Evolutionary conservation across 108 stramenopile species (phyloP), one percentile per base, ranked within the genome.

Genomic region (Chaetoceros tenuissimus): DNA sequence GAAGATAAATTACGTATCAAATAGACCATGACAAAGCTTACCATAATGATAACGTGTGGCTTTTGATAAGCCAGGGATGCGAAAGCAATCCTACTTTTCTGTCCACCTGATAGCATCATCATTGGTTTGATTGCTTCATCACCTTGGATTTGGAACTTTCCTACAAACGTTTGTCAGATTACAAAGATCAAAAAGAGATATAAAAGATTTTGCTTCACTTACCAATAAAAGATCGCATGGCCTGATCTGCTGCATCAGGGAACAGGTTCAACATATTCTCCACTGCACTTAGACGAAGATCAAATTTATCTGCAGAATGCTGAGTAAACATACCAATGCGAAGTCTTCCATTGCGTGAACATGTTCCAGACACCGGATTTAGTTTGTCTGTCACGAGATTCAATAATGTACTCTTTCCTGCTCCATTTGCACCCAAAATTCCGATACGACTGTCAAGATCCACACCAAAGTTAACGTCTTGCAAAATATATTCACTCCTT

Each of bases 21-120:
- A 44, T 1, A 77, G 22, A 16, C n/a, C n/a, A n/a, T n/a, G n/a
- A n/a, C n/a, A n/a, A n/a, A n/a, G n/a, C n/a, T n/a, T n/a, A n/a
- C 96, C 76, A 96, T 80, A n/a, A 99, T 72, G 48, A 99, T 70
- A 3, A 99, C 76, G 66, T 99, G 98, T 5, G 98, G 97, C 44
- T 77, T 79, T 43, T 80, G 68, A 63, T 85, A 97, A n/a, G 96
- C 86, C 50, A 99, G 68, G 3, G 87, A 77, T 7, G 97, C 96
- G 68, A 99, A 98, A 19, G 96, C 94, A 22, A 99, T 96, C 16
- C 98, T 69, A 40, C 78, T 83, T 73, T 97, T 97, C 63, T 97
- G 96, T 5, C 98, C 98, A 40, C 98, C 98, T 28, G 83, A 86
- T 24, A 97, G 72, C 44, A 95, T 79, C 66, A 85, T 75, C 81